phyloP scores from a whole-genome alignment of 192 early-diverging fungal species.

The Podila epigama region DNA sequence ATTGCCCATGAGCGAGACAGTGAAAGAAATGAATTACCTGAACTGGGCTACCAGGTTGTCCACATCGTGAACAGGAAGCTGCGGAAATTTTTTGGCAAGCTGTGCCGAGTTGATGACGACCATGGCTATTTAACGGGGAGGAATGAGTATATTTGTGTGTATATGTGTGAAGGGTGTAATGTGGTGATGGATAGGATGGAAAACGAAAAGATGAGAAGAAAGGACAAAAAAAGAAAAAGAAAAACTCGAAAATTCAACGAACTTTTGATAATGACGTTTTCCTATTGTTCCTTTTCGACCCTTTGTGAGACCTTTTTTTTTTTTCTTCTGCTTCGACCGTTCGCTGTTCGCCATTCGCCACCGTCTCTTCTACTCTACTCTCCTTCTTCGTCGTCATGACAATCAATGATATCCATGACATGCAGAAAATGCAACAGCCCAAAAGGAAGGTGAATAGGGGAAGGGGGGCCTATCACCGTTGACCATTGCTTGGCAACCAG shows the following conservation, averaged over 20 bases:
- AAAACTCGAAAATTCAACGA: neutral
- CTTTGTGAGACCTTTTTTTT: neutral
- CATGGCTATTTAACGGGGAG: constrained; percentile 47
- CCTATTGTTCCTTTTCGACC: neutral
- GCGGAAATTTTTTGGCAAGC: constrained; percentile 59
- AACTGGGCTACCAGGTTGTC: constrained; percentile 59
- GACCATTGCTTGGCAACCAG: too few relatives aligned
- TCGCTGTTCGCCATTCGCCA: too few relatives aligned
- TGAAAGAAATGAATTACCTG: constrained; percentile 35
- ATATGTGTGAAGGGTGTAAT: neutral
- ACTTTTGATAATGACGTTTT: neutral
- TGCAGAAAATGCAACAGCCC: too few relatives aligned
- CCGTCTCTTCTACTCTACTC: too few relatives aligned
- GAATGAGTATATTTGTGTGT: constrained; percentile 1
- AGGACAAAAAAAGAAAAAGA: constrained; percentile 4
- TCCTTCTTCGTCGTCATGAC: too few relatives aligned
- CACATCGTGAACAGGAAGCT: constrained; percentile 58
- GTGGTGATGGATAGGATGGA: neutral
- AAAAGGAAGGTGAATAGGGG: too few relatives aligned
- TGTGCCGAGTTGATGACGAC: constrained; percentile 59
- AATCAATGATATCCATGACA: too few relatives aligned
- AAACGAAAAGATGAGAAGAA: too few relatives aligned
- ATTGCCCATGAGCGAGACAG: neutral
- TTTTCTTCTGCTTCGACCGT: too few relatives aligned
- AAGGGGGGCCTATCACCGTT: too few relatives aligned